Evolutionary conservation across 495 filamentous ascomycete species (phyloP), one percentile per base, ranked within the genome.

Genomic region (Aspergillus homomorphus): DNA sequence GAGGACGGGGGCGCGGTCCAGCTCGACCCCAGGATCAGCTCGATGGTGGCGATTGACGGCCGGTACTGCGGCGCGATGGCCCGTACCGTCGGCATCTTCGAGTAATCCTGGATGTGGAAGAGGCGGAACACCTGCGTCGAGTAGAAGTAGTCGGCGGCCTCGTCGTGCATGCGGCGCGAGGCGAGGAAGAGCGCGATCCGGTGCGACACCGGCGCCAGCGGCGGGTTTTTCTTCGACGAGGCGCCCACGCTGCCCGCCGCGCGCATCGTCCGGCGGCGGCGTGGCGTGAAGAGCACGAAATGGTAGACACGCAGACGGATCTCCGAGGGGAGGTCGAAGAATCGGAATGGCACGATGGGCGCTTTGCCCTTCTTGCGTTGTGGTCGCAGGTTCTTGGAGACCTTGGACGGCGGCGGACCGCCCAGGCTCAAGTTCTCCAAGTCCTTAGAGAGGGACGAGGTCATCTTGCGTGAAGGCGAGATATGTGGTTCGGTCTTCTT

Each of bases 11-110:
- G 90, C 48, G 79, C 79, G 16, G 77, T 88, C 87, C 88, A 96
- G 51, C 89, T 90, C 0, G 89, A 89, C 0, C 91, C 91, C 1
- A 96, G 73, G 10, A 91, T 85, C 59, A 95, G 71, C 64, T 95
- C 89, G 48, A 94, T 76, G 1, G 83, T 84, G 3, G 79, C 85
- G 52, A 96, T 75, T 20, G 75, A 81, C 7, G 77, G 70, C 42
- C 87, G 85, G 75, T 92, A 90, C 21, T 77, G 78, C 16, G 80
- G 67, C 16, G 85, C 84, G 44, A 80, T 62, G 21, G 61, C 62
- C 6, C 68, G 62, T 18, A 80, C 50, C 12, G 74, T 78, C 19
- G 79, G 74, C 58, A 92, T 77, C 22, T 87, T 84, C 8, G 87
- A 82, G 43, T 88, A 87, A 45, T 87, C 85, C 59, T 88, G 81